Evolutionary conservation across 2,329 filamentous ascomycete species (phyloP), one percentile per base, ranked within the genome.

Genomic region (Arthrobotrys conoides): DNA sequence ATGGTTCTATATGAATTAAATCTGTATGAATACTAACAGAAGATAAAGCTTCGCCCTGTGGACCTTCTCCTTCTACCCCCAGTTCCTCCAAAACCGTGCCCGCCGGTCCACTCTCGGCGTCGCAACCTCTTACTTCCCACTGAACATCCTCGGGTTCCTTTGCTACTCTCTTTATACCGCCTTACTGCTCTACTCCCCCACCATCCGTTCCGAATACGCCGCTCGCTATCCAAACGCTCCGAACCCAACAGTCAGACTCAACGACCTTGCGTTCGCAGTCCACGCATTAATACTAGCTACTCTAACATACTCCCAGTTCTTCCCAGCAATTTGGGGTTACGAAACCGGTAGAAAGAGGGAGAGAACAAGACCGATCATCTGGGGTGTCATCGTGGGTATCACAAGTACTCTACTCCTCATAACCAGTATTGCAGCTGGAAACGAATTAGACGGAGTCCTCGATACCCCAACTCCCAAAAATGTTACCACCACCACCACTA

Each of bases 51-150:
- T 89, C 80, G 80, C 90, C 61, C 90, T 89, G 84, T 96, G 95
- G 95, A 95, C 92, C 12, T 86, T 91, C 16, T 97, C 93, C 16
- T 98, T 97, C 86, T 98, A 98, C 84, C 94, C 95, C 0, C 96
- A 98, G 84, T 90, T 92, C 5, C 85, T 96, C 78, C 88, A 93
- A 80, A 98, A 97, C 87, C 91, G 88, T 84, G 87, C 87, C 33
- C 91, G 93, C 68, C 89, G 89, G 72, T 92, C 93, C 8, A 97
- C 94, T 3, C 88, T 89, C 20, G 96, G 96, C 48, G 91, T 95
- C 3, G 93, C 93, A 0, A 91, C 97, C 80, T 94, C 97, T 84
- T 97, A 96, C 83, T 93, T 93, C 18, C 87, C 92, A 18, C 87
- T 93, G 82, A 96, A 96, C 84, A 83, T 87, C 46, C 84, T 88